A percentile compares a stretch with the other conserved stretches of the same genome.
Conservation (phyloP, 306 rosid genomes). For the Carpinus fangiana region DNA sequence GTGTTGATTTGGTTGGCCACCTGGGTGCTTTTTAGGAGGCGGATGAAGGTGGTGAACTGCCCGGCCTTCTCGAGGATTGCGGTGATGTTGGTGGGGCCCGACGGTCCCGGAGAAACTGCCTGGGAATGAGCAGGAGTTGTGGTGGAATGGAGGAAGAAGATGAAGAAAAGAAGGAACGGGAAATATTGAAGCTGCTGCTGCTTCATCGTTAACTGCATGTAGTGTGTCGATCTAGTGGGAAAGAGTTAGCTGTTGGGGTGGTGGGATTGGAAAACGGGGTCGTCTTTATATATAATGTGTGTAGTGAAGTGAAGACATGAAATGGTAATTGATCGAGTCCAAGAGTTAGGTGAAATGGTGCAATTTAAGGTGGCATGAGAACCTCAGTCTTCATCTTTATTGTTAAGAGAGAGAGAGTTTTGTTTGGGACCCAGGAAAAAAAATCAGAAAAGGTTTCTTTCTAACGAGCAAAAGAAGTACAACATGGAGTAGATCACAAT, state of each 20-base stretch:
- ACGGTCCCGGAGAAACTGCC: slow-evolving; percentile 48
- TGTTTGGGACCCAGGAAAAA: slow-evolving; percentile 41
- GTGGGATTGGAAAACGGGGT: slow-evolving; percentile 22
- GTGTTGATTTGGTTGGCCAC: slow-evolving; percentile 68
- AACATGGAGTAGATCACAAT: no score
- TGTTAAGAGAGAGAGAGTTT: slow-evolving; percentile 22
- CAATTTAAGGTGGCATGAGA: slow-evolving; percentile 52
- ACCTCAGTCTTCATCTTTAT: slow-evolving; percentile 33
- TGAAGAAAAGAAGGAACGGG: slow-evolving; percentile 8
- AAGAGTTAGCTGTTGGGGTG: neutral
- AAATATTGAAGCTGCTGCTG: slow-evolving; percentile 6
- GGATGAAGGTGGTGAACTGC: slow-evolving; percentile 79
- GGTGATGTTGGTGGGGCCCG: slow-evolving; percentile 72
- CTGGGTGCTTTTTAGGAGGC: slow-evolving; percentile 61
- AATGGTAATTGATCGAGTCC: slow-evolving; percentile 15
- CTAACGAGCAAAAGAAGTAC: no score
- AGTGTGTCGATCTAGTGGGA: no score
- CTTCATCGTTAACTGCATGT: slow-evolving; percentile 25
- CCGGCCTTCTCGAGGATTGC: slow-evolving; percentile 78
- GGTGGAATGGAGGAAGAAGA: slow-evolving; percentile 17
- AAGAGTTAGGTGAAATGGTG: slow-evolving; percentile 60
- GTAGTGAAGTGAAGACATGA: slow-evolving; percentile 8
- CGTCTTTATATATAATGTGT: slow-evolving; percentile 12
- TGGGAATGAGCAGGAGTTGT: slow-evolving; percentile 44
- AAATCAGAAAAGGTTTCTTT: no score